Evolutionary conservation across 129 eudicot species (phyloP), one percentile per base, ranked within the genome.

Genomic region (Rutidosis leptorrhynchoides): DNA sequence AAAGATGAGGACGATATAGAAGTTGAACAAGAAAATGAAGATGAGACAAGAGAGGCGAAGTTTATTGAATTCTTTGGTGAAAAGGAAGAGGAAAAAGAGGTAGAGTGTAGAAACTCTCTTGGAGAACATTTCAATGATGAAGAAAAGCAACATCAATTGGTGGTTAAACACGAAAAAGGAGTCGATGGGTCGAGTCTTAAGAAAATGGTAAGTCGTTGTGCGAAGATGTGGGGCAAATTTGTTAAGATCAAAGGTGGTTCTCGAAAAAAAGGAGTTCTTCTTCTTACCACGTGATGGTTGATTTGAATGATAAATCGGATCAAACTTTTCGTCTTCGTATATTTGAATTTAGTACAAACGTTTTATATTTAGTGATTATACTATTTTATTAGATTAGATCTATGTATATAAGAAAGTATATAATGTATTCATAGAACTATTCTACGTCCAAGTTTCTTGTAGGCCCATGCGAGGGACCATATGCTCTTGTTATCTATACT

Each of bases 171-270:
- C 16, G 85, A 77, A 28, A 68, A 74, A 48, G 82, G 76, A 43
- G 11, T 16, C 4, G 71, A 77, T 21, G 74, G 80, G 16, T 57
- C 8, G 23, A 60, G 75, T 70, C 74, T 80, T 52, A 78, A 80
- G 60, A 75, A 62, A 75, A 78, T 84, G 79, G 83, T 73, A 46
- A 69, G 77, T 43, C 77, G 79, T 57, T 84, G 83, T 29, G 80
- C 77, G 0, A 74, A 77, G 62, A 65, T 87, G 54, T 68, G 82
- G 75, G 67, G 78, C 10, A 81, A 64, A 64, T 6, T 87, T 78
- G 77, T 87, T 55, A 87, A 84, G 83, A 64, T 64, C 32, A 87
- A 84, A 73, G 70, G 81, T 25, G 71, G 84, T n/a, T 69, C 83
- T 15, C 49, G 64, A 0, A 83, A 75, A 46, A 79, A 79, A 27